Evolutionary conservation across 768 basidiomycete species (phyloP), one percentile per base, ranked within the genome.

Genomic region (Strobilomyces confusus): DNA sequence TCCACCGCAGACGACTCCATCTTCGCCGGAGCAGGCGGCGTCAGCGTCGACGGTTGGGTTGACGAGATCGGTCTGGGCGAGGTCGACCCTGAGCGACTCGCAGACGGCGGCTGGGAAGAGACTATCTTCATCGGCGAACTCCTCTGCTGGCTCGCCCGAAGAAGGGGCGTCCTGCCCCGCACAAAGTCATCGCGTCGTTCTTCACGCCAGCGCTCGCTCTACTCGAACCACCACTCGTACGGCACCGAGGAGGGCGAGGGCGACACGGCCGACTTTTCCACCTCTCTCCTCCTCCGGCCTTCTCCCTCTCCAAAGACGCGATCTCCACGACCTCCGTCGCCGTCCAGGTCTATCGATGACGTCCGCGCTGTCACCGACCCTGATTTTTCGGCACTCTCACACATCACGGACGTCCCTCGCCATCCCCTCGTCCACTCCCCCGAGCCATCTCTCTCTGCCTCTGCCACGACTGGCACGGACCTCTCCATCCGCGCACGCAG

Each of bases 141-240:
- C 3, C 73, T 90, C 12, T 87, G 86, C 63, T 87, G 84, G 84
- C 76, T 89, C 20, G 86, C 80, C 0, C 71, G 73, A 51, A 71
- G 72, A 51, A 67, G 65, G 37, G 77, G 80, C 1, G 63, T 74
- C 15, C 38, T 69, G 15, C 59, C 62, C 1, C 64, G 51, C 5
- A 47, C 51, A 17, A 60, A 13, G 14, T 52, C 57, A 0, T 48
- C 59, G 0, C 40, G 42, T 3, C 44, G 53, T 0, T 19, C 48
- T 4, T 48, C 52, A 5, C 62, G 40, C 14, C 22, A 29, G 2
- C 61, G 55, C 12, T 66, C 64, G 2, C 25, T 66, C 13, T 62
- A 65, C 20, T 58, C 49, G 5, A 56, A 52, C 43, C 54, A 56
- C 34, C 58, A 63, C 14, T 63, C 63, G 17, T 58, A 64, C 23